A percentile compares a stretch with the other conserved stretches of the same genome.
Evolutionary conservation across 305 asterid species (phyloP).

Genomic region (Fraxinus ornus): DNA sequence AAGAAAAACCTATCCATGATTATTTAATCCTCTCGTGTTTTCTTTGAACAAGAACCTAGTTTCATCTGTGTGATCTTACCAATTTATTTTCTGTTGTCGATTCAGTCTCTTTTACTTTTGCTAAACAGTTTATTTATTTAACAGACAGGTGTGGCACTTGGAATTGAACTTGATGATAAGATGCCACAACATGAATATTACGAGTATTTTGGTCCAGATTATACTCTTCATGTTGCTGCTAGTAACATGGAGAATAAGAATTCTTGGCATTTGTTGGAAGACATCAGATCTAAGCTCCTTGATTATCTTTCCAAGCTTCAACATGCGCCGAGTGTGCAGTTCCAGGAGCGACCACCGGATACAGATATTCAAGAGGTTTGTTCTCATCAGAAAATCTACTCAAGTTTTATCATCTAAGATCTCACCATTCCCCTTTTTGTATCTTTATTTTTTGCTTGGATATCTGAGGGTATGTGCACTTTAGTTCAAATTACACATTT

Average conservation of each 20-base stretch:
- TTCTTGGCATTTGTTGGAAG: conserved; percentile 55
- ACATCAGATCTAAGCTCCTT: conserved; percentile 55
- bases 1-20: neutral
- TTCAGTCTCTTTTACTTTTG: conserved; percentile 16
- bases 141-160: conserved; percentile 70
- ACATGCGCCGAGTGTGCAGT: conserved; percentile 69
- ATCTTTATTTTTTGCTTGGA: neutral
- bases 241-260: conserved; percentile 69
- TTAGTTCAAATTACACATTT: neutral
- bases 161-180: conserved; percentile 61
- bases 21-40: neutral
- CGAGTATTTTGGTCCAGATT: conserved; percentile 64
- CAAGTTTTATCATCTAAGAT: conserved; percentile 5
- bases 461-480: neutral
- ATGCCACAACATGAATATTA: conserved; percentile 65
- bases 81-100: neutral
- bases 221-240: conserved; percentile 62
- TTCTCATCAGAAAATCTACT: conserved; percentile 24
- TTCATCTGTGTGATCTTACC: conserved; percentile 3
- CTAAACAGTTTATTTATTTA: conserved; percentile 25
- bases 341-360: conserved; percentile 66
- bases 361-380: conserved; percentile 56
- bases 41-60: neutral
- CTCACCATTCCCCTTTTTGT: neutral
- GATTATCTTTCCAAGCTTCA: conserved; percentile 58